Evolutionary conservation across 2,329 filamentous ascomycete species (phyloP), one percentile per base, ranked within the genome.

Genomic region (Diaporthe eres): DNA sequence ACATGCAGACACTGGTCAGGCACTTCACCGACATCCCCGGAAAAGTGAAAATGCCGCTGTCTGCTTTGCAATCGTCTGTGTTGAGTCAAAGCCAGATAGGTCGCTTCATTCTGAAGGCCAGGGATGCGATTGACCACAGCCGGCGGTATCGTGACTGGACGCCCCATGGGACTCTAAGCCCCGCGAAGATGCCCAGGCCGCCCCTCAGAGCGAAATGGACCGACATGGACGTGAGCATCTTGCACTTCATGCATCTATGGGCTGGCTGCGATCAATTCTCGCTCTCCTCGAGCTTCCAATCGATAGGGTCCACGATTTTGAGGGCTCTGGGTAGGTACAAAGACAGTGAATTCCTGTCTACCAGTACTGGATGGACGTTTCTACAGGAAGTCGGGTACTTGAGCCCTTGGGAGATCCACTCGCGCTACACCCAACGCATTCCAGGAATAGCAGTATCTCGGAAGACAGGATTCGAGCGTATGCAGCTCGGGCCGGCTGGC

Each of bases 371-470:
- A 49, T 92, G 90, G 87, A 88, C 90, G 1, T 95, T 96, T 77
- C 84, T 97, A 42, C 93, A 96, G 80, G 94, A 97, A 81, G 87
- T 96, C 55, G 94, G 94, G 15, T 90, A 92, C 72, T 88, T 95
- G 57, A 85, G 90, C 10, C 93, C 94, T 0, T 94, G 92, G 89
- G 93, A 95, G 79, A 90, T 94, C 65, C 88, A 89, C 4, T 86
- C 90, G 5, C 87, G 92, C 4, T 94, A 94, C 82, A 88, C 88
- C 44, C 82, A 90, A 63, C 86, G 89, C 25, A 86, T 92, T 34
- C 90, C 90, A 0, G 86, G 82, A 28, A 84, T 88, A 25, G 81
- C 82, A 51, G 85, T 90, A 31, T 80, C 84, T 37, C 85, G 85
- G 6, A 84, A 85, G 19, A 85, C 85, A 22, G 85, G 86, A 4